Conservation (phyloP, 305 asterid species). For the Rubia occidens region DNA sequence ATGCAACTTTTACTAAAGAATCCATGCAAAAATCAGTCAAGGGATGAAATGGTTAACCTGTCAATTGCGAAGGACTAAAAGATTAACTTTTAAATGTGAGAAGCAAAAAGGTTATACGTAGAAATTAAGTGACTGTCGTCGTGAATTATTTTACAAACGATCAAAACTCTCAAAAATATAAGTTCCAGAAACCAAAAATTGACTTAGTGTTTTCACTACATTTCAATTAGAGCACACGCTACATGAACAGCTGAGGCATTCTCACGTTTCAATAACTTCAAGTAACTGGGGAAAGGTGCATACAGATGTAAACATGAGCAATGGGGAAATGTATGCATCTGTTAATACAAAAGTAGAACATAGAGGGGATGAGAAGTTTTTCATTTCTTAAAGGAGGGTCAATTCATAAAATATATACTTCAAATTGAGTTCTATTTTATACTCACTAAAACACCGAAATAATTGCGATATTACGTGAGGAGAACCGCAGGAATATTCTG, state of each 20-base stretch:
- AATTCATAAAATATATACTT: not conserved
- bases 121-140: not conserved
- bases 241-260: not conserved
- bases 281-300: not conserved
- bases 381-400: not conserved
- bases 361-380: not conserved
- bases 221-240: not conserved
- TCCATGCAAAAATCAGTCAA: not conserved
- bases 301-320: not conserved
- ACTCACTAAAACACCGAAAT: conserved; percentile 86
- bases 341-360: not conserved
- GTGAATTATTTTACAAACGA: not conserved
- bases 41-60: not conserved
- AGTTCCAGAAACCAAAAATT: conserved; percentile 4
- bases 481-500: conserved; percentile 50
- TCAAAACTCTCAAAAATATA: not conserved
- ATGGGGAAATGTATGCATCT: not conserved
- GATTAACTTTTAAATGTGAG: not conserved
- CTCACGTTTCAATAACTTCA: not conserved
- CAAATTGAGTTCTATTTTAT: conserved; percentile 23
- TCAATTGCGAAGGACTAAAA: not conserved
- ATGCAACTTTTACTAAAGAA: not conserved
- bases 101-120: not conserved
- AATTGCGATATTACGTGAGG: conserved; percentile 67
- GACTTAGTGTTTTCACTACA: not conserved